Evolutionary conservation across 2,329 filamentous ascomycete species (phyloP).

Genomic region (Fusarium torulosum): DNA sequence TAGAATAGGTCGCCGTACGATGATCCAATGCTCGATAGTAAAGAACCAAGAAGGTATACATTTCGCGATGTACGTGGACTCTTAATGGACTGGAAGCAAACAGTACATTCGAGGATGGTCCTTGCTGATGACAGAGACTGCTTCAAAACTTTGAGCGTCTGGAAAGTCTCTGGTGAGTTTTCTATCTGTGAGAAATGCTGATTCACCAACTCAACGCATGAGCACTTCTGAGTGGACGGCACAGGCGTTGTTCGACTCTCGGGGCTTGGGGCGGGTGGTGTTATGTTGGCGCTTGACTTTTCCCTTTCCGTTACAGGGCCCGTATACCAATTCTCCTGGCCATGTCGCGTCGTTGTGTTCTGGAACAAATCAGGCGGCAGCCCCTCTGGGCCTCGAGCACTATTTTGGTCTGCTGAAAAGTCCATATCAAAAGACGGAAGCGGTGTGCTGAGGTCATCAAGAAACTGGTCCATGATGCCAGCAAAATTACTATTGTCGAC

Average conservation of each 20-base stretch:
- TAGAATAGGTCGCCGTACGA: conserved; percentile 25
- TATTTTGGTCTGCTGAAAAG: background rate
- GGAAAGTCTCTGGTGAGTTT: conserved; percentile 14
- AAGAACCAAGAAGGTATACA: background rate
- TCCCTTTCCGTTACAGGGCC: background rate
- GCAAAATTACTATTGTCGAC: conserved; percentile 1
- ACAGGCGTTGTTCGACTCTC: accelerated
- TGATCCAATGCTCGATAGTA: conserved; percentile 10
- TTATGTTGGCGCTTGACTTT: accelerated
- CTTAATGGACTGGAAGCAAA: conserved; percentile 22
- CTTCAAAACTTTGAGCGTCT: conserved; percentile 21
- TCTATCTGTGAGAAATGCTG: conserved; percentile 20
- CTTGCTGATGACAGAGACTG: conserved; percentile 6
- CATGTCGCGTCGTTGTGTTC: background rate
- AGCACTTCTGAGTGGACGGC: background rate
- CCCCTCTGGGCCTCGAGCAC: accelerated
- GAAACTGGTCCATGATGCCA: conserved; percentile 21
- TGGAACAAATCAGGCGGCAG: background rate
- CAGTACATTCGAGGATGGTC: conserved; percentile 2
- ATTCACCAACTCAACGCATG: conserved; percentile 11
- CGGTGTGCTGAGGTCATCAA: conserved; percentile 1
- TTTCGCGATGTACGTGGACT: conserved; percentile 16
- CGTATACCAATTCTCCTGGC: background rate
- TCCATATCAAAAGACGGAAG: conserved; percentile 4
- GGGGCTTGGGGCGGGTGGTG: accelerated